These are phyloP conservation scores for Maudiozyma bulderi DNA, from an alignment of 805 yeast genomes.

Conservation along the genomic window DNA sequence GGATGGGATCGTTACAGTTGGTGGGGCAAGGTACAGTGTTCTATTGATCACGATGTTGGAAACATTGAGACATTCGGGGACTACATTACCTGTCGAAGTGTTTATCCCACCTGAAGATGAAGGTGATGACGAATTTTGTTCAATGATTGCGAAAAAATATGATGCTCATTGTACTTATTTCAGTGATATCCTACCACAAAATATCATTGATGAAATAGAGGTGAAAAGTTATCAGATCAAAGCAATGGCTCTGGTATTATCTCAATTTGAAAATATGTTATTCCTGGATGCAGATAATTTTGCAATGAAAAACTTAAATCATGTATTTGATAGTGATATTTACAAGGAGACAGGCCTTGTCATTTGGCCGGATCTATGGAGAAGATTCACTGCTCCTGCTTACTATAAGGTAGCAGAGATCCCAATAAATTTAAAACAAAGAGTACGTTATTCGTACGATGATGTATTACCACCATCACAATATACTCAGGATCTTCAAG, in stretches of 20 bases:
- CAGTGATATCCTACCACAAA: slow-evolving; percentile 39
- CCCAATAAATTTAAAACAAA: slow-evolving; percentile 30
- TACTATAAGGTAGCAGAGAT: slow-evolving; percentile 59
- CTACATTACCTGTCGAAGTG: slow-evolving; percentile 70
- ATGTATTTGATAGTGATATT: slow-evolving; percentile 48
- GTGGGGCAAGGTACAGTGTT: slow-evolving; percentile 65
- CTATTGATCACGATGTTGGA: slow-evolving; percentile 46
- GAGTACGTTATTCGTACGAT: slow-evolving; percentile 30
- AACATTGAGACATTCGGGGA: slow-evolving; percentile 52
- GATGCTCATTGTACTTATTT: slow-evolving; percentile 54
- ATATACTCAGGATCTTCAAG: slow-evolving; percentile 10
- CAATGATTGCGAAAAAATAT: slow-evolving; percentile 48
- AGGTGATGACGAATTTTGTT: slow-evolving; percentile 62
- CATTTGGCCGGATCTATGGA: slow-evolving; percentile 86
- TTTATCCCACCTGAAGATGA: slow-evolving; percentile 59
- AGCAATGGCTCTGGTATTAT: slow-evolving; percentile 57
- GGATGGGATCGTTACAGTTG: slow-evolving; percentile 58
- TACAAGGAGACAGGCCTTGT: slow-evolving; percentile 37
- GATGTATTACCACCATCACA: slow-evolving; percentile 26
- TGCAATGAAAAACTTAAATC: slow-evolving; percentile 57
- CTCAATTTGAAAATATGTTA: slow-evolving; percentile 63
- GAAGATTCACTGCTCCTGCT: slow-evolving; percentile 66
- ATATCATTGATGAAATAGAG: slow-evolving; percentile 30
- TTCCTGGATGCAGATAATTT: slow-evolving; percentile 69
- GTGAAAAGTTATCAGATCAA: slow-evolving; percentile 56